Percentiles rank a stretch among this genome's conserved stretches.
Evolutionary conservation across 2,329 filamentous ascomycete genomes (phyloP).

Genomic region (Gaeumannomyces tritici): DNA sequence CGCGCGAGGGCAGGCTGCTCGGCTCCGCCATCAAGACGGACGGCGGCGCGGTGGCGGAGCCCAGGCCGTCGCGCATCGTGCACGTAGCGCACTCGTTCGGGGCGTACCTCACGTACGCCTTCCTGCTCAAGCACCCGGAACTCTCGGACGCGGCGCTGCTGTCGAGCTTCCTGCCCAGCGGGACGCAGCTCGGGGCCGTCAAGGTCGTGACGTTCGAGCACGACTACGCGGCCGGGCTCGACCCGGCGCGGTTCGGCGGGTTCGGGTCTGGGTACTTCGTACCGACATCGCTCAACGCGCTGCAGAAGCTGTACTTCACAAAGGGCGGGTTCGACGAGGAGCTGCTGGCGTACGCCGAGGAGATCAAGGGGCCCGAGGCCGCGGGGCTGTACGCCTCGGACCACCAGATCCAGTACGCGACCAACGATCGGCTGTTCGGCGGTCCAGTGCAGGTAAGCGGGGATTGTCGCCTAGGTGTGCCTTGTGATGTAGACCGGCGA

Average conservation of each 20-base stretch:
- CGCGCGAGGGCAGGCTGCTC: constrained; percentile 21
- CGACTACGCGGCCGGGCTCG: too few relatives aligned
- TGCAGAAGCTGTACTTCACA: not conserved
- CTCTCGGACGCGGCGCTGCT: constrained; percentile 27
- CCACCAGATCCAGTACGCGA: too few relatives aligned
- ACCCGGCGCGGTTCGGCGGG: too few relatives aligned
- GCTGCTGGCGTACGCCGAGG: not conserved
- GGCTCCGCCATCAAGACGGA: constrained; percentile 10
- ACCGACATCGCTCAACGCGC: too few relatives aligned
- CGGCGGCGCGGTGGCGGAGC: constrained; percentile 8
- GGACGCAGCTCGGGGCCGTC: constrained; percentile 2
- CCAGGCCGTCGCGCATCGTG: constrained; percentile 18
- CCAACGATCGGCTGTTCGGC: too few relatives aligned
- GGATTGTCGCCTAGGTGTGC: too few relatives aligned
- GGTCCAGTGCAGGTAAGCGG: too few relatives aligned
- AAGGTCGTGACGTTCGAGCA: not conserved
- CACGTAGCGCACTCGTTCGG: constrained; percentile 13
- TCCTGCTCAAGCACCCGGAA: constrained; percentile 19
- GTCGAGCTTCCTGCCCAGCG: constrained; percentile 21
- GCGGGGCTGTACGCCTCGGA: too few relatives aligned
- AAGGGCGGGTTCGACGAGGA: not conserved
- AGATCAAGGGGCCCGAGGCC: too few relatives aligned
- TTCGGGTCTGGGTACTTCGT: too few relatives aligned
- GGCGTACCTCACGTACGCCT: constrained; percentile 16
- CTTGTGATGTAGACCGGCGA: not conserved